Evolutionary conservation across 495 filamentous ascomycete genomes (phyloP).

Genomic region (Aspergillus nidulans): DNA sequence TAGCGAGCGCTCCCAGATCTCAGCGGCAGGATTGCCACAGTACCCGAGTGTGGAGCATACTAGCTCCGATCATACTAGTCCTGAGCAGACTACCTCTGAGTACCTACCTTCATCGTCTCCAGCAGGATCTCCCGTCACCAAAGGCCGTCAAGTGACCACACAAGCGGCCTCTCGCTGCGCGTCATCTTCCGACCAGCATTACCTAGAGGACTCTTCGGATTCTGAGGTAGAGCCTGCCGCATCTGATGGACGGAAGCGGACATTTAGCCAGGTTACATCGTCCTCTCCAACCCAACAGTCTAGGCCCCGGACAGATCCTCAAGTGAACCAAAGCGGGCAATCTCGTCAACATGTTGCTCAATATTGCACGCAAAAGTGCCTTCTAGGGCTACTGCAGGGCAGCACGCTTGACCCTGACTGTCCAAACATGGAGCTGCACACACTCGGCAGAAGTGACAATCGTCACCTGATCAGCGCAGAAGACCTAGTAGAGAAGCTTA

Average conservation of each 20-base stretch:
- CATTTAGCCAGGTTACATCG: conserved; percentile 19
- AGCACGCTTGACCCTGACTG: conserved; percentile 29
- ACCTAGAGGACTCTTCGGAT: conserved; percentile 4
- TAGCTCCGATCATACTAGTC: conserved; percentile 9
- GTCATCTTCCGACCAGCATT: not conserved
- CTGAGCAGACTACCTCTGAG: conserved; percentile 8
- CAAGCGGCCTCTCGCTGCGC: conserved; percentile 19
- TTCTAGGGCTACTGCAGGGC: conserved; percentile 32
- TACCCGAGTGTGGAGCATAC: not conserved
- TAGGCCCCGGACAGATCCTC: not conserved
- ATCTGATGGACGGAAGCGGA: conserved; percentile 16
- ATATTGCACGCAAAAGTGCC: conserved; percentile 40
- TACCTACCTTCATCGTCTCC: not conserved
- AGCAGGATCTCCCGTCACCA: conserved; percentile 11
- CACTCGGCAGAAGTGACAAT: not conserved
- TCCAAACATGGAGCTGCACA: conserved; percentile 32
- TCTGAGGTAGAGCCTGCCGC: conserved; percentile 16
- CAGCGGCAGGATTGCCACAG: conserved; percentile 4
- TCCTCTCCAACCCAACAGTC: conserved; percentile 8
- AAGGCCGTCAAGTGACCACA: conserved; percentile 18
- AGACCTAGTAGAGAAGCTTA: conserved; percentile 14
- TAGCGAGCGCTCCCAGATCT: conserved; percentile 18
- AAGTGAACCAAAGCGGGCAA: not conserved
- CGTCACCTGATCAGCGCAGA: conserved; percentile 11
- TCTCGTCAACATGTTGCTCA: not conserved